Conservation (phyloP, 345 rosid genomes). For the Sapria himalayana region DNA sequence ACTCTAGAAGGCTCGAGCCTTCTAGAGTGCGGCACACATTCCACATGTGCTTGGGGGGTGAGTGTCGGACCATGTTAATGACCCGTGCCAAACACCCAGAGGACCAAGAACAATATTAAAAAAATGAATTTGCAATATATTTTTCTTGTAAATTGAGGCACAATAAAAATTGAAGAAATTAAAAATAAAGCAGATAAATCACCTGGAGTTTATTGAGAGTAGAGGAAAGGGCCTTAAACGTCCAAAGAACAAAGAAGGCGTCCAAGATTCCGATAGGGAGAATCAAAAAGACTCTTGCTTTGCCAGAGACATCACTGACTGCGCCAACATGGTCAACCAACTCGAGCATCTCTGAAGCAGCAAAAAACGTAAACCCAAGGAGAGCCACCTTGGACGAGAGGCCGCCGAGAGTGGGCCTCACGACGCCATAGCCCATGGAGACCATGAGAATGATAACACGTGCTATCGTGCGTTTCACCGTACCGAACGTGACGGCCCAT, state of each 20-base stretch:
- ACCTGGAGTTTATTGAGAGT: slow-evolving; percentile 91
- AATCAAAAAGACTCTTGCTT: slow-evolving; percentile 58
- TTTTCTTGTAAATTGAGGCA: too few species aligned
- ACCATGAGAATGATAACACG: slow-evolving; percentile 70
- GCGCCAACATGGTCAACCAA: slow-evolving; percentile 79
- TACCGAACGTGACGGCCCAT: slow-evolving; percentile 86
- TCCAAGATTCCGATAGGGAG: slow-evolving; percentile 81
- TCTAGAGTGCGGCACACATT: too few species aligned
- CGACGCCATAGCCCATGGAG: slow-evolving; percentile 94
- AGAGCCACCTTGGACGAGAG: slow-evolving; percentile 65
- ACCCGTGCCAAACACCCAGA: too few species aligned
- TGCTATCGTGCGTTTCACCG: slow-evolving; percentile 55
- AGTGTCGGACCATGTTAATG: too few species aligned
- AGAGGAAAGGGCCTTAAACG: slow-evolving; percentile 75
- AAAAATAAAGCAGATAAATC: slow-evolving; percentile 7
- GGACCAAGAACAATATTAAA: too few species aligned
- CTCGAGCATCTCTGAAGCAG: slow-evolving; percentile 86
- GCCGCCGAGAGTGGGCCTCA: slow-evolving; percentile 90
- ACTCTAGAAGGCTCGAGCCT: too few species aligned
- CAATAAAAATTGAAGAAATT: too few species aligned
- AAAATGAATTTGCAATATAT: too few species aligned
- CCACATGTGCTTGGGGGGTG: too few species aligned
- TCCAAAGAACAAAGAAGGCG: slow-evolving; percentile 92
- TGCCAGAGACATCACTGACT: slow-evolving; percentile 78
- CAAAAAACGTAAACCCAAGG: slow-evolving; percentile 77